Evolutionary conservation across 331 rosid genomes (phyloP).

Genomic region (Quercus lobata): DNA sequence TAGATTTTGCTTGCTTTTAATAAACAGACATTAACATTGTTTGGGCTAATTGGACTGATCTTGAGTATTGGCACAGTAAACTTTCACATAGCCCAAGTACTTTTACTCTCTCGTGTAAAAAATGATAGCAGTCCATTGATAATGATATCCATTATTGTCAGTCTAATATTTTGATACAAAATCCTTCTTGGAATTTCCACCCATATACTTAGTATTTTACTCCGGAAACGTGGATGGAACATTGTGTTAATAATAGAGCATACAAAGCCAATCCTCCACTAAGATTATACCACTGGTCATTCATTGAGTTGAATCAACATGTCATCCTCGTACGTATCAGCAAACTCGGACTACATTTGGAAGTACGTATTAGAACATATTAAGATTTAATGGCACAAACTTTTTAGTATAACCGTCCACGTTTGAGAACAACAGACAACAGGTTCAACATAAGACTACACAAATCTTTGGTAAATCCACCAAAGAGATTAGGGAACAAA

Average conservation of each 20-base stretch:
- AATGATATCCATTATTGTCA: neutral
- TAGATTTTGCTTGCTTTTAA: neutral
- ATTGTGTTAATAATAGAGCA: too few relatives aligned
- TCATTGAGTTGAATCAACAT: neutral
- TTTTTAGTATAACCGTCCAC: neutral
- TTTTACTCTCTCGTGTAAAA: too few relatives aligned
- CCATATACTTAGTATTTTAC: too few relatives aligned
- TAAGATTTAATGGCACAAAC: too few relatives aligned
- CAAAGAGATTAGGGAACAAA: neutral
- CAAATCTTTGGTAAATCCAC: conserved; percentile 1
- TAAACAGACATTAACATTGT: too few relatives aligned
- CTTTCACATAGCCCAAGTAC: too few relatives aligned
- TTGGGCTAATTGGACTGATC: too few relatives aligned
- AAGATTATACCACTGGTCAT: neutral
- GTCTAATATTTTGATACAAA: too few relatives aligned
- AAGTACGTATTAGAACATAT: neutral
- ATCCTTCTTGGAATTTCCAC: neutral
- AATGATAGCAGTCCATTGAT: neutral
- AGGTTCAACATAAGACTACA: neutral
- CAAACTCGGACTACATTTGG: neutral
- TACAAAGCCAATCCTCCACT: neutral
- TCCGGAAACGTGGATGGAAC: too few relatives aligned
- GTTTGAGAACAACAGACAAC: neutral
- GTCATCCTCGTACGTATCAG: neutral
- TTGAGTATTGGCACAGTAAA: too few relatives aligned